Evolutionary conservation across 495 filamentous ascomycete genomes (phyloP), one percentile per base, ranked within the genome.

Genomic region (Lepraria neglecta): DNA sequence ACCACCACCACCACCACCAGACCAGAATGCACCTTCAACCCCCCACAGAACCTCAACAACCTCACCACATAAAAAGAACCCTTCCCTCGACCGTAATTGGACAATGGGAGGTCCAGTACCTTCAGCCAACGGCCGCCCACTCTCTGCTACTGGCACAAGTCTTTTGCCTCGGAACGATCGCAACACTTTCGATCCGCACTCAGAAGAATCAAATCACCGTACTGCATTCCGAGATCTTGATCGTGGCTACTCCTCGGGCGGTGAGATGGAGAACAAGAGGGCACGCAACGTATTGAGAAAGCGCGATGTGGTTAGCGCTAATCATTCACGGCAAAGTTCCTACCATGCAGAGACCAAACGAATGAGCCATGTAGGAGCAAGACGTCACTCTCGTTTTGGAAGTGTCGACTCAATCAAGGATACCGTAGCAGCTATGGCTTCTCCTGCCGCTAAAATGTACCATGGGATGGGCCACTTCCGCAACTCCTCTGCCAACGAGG

Each of bases 1-100:
- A 12, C 4, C 12, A 59, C 51, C 57, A 19, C 53, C 70, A 38
- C 35, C 35, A 12, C 4, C 12, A 59, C 51, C 53, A 30, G 50
- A 64, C 24, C 38, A 46, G 48, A 57, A 64, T 21, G 38, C 48
- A 43, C 10, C 52, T 50, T 40, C 52, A 33, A 45, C 65, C 19
- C 59, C 56, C 54, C 60, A 47, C 56, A 70, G 33, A 50, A 59
- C 17, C 30, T 56, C 70, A 55, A 70, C 71, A 15, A 61, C 64
- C 38, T 67, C 75, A 19, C 64, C 73, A 0, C 90, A 95, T 67
- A 86, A 84, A 68, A 94, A 92, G 70, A 85, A 89, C 63, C 83
- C 87, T 1, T 97, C 94, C 1, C 90, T 97, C 67, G 95, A 97
- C 71, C 80, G 85, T 27, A 86, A 86, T 59, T 99, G 95, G 94